Base-by-base conservation (phyloP, 2,329 filamentous ascomycete species). In the Cladophialophora yegresii region DNA sequence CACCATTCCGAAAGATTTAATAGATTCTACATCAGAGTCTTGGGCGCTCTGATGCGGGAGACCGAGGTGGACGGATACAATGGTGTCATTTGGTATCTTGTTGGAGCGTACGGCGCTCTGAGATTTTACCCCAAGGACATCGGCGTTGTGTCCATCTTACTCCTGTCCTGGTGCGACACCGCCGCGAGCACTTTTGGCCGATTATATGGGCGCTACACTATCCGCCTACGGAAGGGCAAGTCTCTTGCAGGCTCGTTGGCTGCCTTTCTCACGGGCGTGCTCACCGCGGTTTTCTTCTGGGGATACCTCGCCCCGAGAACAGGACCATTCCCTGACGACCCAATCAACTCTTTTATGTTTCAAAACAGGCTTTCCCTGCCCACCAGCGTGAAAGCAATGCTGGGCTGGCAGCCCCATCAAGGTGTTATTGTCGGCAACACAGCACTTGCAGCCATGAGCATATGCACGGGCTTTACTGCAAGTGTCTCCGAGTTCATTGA, bases 91-190 rank as follows among this genome's bases (percentile, higher is more conserved):
- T 97, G 91, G 82, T 99, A 98, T 78, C 86, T 99, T 9, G 85
- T 97, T 7, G 95, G 95, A 62, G 89, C 92, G 30, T 97, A 92
- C 87, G 83, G 88, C 33, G 92, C 93, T 16, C 85, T 98, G 70
- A 86, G 86, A 70, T 92, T 91, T 76, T 92, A 96, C 76, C 92
- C 93, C 68, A 99, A 98, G 79, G 95, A 99, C 72, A 85, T 99
- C 26, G 92, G 89, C 7, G 89, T 96, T 55, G 89, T 98, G 82
- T 88, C 90, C 66, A 89, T 98, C 50, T 82, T 99, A 72, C 84
- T 99, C 47, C 85, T 99, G 26, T 96, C 91, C 74, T 99, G 95
- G 95, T 99, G 95, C 78, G 95, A 99, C 76, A 98, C 95, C 0
- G 95, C 95, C 40, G 95, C 95, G 57, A 95, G 90, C 75, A 99